Conservation (phyloP, 2,329 filamentous ascomycete genomes). For the Pezicula neosporulosa region DNA sequence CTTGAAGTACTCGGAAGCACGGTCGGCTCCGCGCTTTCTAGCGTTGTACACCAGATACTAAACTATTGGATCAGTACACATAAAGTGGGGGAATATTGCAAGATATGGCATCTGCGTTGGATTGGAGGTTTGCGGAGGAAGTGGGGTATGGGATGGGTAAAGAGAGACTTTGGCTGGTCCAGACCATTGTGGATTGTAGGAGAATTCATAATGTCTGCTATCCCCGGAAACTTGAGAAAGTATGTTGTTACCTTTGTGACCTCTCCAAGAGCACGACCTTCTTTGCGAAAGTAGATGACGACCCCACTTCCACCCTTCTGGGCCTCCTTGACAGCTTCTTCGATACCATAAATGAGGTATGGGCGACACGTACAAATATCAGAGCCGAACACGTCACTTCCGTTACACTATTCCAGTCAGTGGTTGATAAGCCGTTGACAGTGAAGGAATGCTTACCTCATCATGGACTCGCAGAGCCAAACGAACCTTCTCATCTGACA, state of each 20-base stretch:
- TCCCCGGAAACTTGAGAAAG: constrained; percentile 64
- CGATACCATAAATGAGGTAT: constrained; percentile 94
- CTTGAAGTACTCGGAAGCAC: constrained; percentile 91
- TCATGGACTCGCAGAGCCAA: constrained; percentile 84
- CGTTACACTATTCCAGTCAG: constrained; percentile 65
- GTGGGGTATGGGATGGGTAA: constrained; percentile 86
- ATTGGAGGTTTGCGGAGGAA: constrained; percentile 65
- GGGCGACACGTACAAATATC: constrained; percentile 97
- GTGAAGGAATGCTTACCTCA: constrained; percentile 30
- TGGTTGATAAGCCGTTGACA: constrained; percentile 6
- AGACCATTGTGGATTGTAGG: constrained; percentile 88
- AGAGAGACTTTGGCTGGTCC: constrained; percentile 57
- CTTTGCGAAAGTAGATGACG: constrained; percentile 98
- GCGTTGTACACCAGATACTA: constrained; percentile 67
- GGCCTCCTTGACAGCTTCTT: constrained; percentile 95
- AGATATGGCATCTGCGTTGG: constrained; percentile 10
- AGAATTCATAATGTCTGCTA: constrained; percentile 78
- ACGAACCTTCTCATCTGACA: constrained; percentile 79
- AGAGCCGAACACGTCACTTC: constrained; percentile 94
- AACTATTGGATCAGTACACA: constrained; percentile 16
- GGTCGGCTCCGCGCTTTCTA: constrained; percentile 73
- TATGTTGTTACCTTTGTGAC: constrained; percentile 45
- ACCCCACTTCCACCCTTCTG: constrained; percentile 91
- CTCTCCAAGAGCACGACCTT: constrained; percentile 90
- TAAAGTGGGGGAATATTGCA: constrained; percentile 8